These are phyloP conservation scores for Dipteronia dyeriana DNA, from an alignment of 345 rosid genomes.

Conservation along the genomic window DNA sequence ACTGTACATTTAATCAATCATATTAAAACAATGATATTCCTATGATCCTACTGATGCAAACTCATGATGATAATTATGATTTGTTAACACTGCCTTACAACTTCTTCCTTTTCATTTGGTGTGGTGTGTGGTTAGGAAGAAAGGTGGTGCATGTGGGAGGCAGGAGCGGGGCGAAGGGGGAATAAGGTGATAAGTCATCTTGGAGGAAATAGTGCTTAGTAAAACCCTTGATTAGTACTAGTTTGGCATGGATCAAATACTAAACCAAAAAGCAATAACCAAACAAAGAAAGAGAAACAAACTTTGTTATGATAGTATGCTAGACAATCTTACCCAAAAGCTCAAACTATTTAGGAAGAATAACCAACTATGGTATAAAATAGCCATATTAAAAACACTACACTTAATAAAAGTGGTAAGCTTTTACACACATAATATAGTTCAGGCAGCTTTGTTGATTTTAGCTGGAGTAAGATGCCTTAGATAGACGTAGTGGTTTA, in stretches of 20 bases:
- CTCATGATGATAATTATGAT: not conserved
- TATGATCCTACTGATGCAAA: conserved; percentile 3
- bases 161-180: not conserved
- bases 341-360: not conserved
- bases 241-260: not conserved
- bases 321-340: not conserved
- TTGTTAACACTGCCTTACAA: not conserved
- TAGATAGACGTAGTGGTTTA: not conserved
- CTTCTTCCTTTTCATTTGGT: not conserved
- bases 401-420: not conserved
- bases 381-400: not conserved
- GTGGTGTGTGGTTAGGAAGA: not conserved
- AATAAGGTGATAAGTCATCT: not conserved
- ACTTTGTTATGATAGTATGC: conserved; percentile 1
- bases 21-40: conserved; percentile 1
- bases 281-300: not conserved
- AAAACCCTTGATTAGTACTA: not conserved
- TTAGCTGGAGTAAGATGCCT: not conserved
- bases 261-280: not conserved
- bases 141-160: not conserved
- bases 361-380: not conserved
- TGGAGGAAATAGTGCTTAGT: not conserved
- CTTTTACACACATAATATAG: not conserved
- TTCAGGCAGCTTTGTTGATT: not conserved
- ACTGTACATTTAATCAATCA: not conserved